Evolutionary conservation across 805 yeast genomes (phyloP).

Genomic region (Saccharomycopsis sp.): DNA sequence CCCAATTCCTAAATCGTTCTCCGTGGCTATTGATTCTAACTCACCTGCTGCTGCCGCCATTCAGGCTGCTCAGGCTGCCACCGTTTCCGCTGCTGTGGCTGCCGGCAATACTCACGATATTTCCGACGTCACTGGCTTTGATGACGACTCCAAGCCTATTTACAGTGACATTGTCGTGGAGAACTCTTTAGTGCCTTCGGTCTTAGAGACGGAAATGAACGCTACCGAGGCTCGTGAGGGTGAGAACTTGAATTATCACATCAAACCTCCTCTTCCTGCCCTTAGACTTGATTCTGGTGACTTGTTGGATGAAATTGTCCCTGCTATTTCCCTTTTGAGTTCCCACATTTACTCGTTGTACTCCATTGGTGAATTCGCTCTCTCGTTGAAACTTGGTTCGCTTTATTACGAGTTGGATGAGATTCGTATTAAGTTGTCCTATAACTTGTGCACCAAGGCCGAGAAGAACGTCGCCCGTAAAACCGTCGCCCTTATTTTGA

Average conservation of each 20-base stretch:
- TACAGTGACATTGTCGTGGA: conserved; percentile 24
- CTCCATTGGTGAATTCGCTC: conserved; percentile 61
- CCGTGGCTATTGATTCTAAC: conserved; percentile 24
- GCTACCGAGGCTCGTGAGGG: conserved; percentile 29
- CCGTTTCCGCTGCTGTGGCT: conserved; percentile 22
- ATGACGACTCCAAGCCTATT: conserved; percentile 18
- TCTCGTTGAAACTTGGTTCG: conserved; percentile 47
- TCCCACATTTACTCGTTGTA: conserved; percentile 65
- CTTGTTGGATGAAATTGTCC: conserved; percentile 49
- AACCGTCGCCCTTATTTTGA: conserved; percentile 44
- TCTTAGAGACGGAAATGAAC: conserved; percentile 31
- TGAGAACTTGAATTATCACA: conserved; percentile 25
- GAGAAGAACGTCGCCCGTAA: conserved; percentile 46
- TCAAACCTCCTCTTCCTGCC: conserved; percentile 52
- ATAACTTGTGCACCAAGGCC: conserved; percentile 45
- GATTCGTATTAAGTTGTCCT: conserved; percentile 45
- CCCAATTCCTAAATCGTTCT: conserved; percentile 32
- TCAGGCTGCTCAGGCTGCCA: conserved; percentile 18
- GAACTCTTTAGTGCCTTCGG: conserved; percentile 28
- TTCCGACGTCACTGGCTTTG: conserved; percentile 20
- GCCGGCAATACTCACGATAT: conserved; percentile 22
- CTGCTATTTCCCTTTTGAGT: conserved; percentile 50
- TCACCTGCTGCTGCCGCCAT: conserved; percentile 8
- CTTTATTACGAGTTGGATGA: conserved; percentile 55
- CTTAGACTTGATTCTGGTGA: conserved; percentile 38